Base-by-base conservation (phyloP, 768 basidiomycete species). In the Russula griseocarnosa region DNA sequence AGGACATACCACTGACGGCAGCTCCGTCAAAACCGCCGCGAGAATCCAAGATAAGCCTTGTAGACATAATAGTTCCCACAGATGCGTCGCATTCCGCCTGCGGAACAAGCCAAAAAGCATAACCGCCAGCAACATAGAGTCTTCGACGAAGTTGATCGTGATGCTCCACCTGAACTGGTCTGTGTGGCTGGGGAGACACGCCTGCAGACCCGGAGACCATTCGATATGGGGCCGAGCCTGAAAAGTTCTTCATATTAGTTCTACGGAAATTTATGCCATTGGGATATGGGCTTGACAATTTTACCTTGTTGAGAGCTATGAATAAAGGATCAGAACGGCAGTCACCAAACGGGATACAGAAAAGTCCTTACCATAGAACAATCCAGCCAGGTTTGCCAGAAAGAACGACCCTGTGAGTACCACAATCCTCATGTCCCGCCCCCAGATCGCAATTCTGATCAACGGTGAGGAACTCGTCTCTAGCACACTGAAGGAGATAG, bases 21-120 rank as follows among this genome's bases (percentile, higher is more conserved):
- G 13, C 42, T 67, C 66, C 13, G 66, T 65, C 38, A 65, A 4
- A 11, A 32, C 55, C 0, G 66, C 58, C 7, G 57, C 51, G 28
- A 64, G 53, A 14, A 67, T 55, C 66, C 63, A 67, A 22, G 56
- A 50, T n/a, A 65, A 32, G 30, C 55, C 66, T 22, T 67, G 66
- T 38, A 67, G 44, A 36, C 61, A 67, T 49, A 67, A n/a, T 56
- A 67, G n/a, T 22, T 60, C 55, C 66, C 66, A 67, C n/a, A 67
- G 36, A 47, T 58, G 47, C 18, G 66, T 67, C 55, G 58, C 49
- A 44, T 67, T 67, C 44, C 44, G 30, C 52, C 66, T 67, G 40
- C 42, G 58, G 22, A 67, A 55, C 14, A 67, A 59, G n/a, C 66
- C 66, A 16, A 55, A 36, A 30, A 61, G 6, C 64, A 67, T 66